Percentiles rank a stretch among this genome's conserved stretches.
Evolutionary conservation across 257 asterid genomes (phyloP).

Genomic region (Gentiana dahurica): DNA sequence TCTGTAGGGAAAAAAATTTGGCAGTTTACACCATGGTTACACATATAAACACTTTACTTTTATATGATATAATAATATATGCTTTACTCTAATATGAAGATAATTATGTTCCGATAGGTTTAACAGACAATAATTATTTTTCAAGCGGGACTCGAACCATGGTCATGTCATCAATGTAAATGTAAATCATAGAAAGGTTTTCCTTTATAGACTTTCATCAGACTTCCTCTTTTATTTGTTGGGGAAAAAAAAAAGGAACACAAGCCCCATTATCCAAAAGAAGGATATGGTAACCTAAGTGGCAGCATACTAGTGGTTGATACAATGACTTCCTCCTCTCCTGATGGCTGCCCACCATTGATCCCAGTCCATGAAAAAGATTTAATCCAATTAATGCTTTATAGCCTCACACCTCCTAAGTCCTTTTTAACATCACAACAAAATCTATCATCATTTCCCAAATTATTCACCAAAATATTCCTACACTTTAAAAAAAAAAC

Average conservation of each 20-base stretch:
- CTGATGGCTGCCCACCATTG: constrained; percentile 6
- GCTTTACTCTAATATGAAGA: too few relatives aligned
- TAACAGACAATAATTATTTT: too few relatives aligned
- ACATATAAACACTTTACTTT: too few relatives aligned
- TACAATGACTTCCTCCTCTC: constrained; percentile 13
- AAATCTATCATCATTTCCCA: background rate
- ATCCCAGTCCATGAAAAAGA: constrained; percentile 53
- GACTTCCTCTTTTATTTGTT: too few relatives aligned
- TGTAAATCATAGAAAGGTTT: too few relatives aligned
- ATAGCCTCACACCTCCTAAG: constrained; percentile 22
- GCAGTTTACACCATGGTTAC: too few relatives aligned
- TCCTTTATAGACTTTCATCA: too few relatives aligned
- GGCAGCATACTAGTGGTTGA: constrained; percentile 42
- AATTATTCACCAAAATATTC: background rate
- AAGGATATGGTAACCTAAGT: constrained; percentile 53
- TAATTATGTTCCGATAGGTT: too few relatives aligned
- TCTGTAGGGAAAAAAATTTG: too few relatives aligned
- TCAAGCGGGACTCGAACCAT: too few relatives aligned
- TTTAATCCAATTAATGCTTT: constrained; percentile 25
- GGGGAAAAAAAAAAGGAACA: background rate
- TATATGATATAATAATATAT: too few relatives aligned
- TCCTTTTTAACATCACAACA: constrained; percentile 4
- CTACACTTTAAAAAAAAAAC: background rate
- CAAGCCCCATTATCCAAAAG: constrained; percentile 47
- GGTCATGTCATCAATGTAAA: too few relatives aligned